Conservation (phyloP, 768 basidiomycete genomes). For the Boletus patriciae region DNA sequence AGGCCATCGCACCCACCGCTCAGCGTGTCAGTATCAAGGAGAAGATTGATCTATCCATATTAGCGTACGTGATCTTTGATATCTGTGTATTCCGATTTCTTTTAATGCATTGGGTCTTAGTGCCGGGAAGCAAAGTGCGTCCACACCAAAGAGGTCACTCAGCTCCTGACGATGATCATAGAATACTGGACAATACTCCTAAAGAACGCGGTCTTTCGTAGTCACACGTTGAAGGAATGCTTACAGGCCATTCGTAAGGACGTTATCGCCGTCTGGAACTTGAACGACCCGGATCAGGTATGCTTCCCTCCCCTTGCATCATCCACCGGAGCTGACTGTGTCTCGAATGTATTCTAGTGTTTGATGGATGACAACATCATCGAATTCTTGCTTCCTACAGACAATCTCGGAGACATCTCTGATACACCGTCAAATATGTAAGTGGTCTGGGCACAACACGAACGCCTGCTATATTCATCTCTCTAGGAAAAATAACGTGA, state of each 20-base stretch:
- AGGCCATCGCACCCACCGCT: slow-evolving; percentile 8
- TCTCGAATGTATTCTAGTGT: background rate
- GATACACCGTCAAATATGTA: background rate
- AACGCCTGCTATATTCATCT: background rate
- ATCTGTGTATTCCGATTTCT: background rate
- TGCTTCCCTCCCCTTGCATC: background rate
- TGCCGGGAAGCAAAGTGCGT: slow-evolving; percentile 16
- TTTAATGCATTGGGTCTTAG: background rate
- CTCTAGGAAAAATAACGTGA: slow-evolving; percentile 9
- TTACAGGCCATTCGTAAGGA: slow-evolving; percentile 12
- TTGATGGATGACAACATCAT: slow-evolving; percentile 7
- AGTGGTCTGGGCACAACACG: background rate
- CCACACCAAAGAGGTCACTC: too few relatives aligned
- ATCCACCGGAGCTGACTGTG: background rate
- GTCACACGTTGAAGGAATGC: slow-evolving; percentile 8
- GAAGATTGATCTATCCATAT: slow-evolving; percentile 14
- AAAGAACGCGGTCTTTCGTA: slow-evolving; percentile 10
- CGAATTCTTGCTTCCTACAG: background rate
- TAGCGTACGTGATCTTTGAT: slow-evolving; percentile 3
- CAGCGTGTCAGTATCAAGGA: slow-evolving; percentile 18
- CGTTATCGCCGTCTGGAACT: slow-evolving; percentile 13
- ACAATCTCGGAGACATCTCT: background rate
- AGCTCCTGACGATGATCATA: background rate
- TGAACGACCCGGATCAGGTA: slow-evolving; percentile 15
- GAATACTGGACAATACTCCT: slow-evolving; percentile 13